Evolutionary conservation across 345 rosid genomes (phyloP).

Genomic region (Eutrema heterophyllum): DNA sequence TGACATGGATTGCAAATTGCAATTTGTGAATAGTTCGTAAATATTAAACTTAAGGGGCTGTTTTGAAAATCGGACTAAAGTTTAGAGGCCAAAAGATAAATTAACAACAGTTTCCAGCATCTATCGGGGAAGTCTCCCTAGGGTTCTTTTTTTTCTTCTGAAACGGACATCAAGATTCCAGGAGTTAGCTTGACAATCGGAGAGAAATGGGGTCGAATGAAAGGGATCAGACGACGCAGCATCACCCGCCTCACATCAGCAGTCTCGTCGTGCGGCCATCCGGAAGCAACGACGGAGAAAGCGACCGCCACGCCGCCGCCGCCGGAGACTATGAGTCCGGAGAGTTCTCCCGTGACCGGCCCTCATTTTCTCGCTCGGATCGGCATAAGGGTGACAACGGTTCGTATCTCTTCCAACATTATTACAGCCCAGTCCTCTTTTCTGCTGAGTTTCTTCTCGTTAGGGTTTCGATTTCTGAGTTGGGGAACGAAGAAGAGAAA

Average conservation of each 20-base stretch:
- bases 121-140: conserved; percentile 12
- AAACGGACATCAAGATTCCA: conserved; percentile 28
- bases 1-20: background rate
- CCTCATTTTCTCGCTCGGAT: conserved; percentile 48
- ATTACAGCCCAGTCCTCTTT: background rate
- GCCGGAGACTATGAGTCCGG: conserved; percentile 63
- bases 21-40: background rate
- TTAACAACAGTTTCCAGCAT: conserved; percentile 3
- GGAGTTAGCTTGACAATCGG: conserved; percentile 12
- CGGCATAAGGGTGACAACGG: conserved; percentile 60
- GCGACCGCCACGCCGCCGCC: conserved; percentile 28
- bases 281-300: conserved; percentile 42
- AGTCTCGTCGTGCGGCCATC: conserved; percentile 81
- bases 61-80: background rate
- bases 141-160: background rate
- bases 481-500: background rate
- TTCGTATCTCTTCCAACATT: conserved; percentile 31
- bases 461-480: conserved; percentile 7
- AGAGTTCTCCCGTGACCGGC: conserved; percentile 63
- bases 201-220: conserved; percentile 67
- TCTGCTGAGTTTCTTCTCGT: background rate
- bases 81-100: background rate
- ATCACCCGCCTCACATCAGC: conserved; percentile 75
- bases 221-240: conserved; percentile 50
- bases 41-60: background rate